A percentile compares a stretch with the other conserved stretches of the same genome.
phyloP scores from a whole-genome alignment of 805 yeast genomes.

The Kuraishia cidri region DNA sequence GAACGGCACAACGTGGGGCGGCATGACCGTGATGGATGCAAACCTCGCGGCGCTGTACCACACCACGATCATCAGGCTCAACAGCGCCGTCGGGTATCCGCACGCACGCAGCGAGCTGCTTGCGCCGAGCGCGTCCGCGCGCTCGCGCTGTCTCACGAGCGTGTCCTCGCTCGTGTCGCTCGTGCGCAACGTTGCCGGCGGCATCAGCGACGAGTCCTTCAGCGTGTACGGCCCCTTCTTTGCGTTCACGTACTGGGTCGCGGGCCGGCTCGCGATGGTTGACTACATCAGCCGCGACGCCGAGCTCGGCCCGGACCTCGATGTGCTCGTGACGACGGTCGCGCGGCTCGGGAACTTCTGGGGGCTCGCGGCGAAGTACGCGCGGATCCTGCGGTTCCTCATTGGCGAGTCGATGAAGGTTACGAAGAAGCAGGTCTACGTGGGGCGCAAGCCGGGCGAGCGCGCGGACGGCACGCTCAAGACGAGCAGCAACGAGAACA shows the following conservation, averaged over 20 bases:
- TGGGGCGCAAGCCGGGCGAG: background rate
- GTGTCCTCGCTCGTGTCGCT: constrained; percentile 7
- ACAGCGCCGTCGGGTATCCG: constrained; percentile 15
- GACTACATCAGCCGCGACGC: constrained; percentile 11
- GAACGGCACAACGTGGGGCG: constrained; percentile 5
- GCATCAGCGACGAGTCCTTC: background rate
- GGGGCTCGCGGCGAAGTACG: constrained; percentile 16
- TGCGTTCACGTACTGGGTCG: constrained; percentile 22
- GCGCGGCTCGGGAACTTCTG: constrained; percentile 12
- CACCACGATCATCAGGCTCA: constrained; percentile 13
- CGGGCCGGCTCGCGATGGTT: constrained; percentile 21
- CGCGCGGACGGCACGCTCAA: background rate
- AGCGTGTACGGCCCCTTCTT: constrained; percentile 18
- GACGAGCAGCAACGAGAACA: constrained; percentile 9
- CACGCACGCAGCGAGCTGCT: constrained; percentile 12
- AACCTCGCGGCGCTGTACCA: constrained; percentile 9
- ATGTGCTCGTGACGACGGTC: constrained; percentile 9
- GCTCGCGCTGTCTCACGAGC: constrained; percentile 8
- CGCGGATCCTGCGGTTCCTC: constrained; percentile 13
- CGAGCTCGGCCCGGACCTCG: constrained; percentile 4
- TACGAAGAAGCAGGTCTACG: constrained; percentile 4
- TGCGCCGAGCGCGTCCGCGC: constrained; percentile 11
- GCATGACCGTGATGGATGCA: constrained; percentile 5
- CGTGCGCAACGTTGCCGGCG: constrained; percentile 3
- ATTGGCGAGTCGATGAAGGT: constrained; percentile 12